These are phyloP conservation scores for Fistulifera pelliculosa DNA, from an alignment of 108 stramenopile genomes.

Conservation along the genomic window DNA sequence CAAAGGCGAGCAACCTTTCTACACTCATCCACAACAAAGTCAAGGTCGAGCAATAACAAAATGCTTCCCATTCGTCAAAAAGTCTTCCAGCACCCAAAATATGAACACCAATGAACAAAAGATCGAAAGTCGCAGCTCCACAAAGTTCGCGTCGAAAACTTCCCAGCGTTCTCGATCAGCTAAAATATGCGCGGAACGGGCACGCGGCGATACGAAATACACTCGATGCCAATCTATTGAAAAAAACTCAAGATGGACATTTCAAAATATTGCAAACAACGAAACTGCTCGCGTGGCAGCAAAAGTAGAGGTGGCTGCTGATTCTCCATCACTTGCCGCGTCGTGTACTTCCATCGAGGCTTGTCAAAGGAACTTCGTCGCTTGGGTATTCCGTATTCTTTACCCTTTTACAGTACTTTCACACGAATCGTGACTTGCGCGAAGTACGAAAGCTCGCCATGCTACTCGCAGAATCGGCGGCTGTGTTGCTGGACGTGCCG, in stretches of 20 bases:
- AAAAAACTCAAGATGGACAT: constrained; percentile 31
- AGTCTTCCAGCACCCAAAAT: no score
- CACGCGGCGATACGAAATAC: constrained; percentile 64
- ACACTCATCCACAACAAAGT: no score
- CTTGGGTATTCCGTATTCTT: constrained; percentile 29
- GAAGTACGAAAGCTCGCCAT: constrained; percentile 40
- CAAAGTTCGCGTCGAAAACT: constrained; percentile 9
- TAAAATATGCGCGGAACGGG: constrained; percentile 68
- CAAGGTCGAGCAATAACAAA: no score
- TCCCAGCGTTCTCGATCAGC: constrained; percentile 32
- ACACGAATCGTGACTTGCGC: constrained; percentile 48
- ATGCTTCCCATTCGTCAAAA: no score
- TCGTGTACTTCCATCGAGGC: constrained; percentile 33
- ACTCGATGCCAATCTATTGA: constrained; percentile 19
- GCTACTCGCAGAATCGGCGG: constrained; percentile 38
- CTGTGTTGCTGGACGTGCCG: constrained; percentile 49
- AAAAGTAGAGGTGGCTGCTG: constrained; percentile 72
- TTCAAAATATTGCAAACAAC: constrained; percentile 20
- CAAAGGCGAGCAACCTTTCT: no score
- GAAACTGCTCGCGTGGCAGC: constrained; percentile 57
- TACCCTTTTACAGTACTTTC: constrained; percentile 86
- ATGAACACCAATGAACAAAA: no score
- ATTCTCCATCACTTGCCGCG: constrained; percentile 18
- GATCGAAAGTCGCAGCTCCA: no score
- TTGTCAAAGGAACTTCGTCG: constrained; percentile 37